Conservation (phyloP, 305 asterid genomes). For the Fraxinus xanthoxyloides region DNA sequence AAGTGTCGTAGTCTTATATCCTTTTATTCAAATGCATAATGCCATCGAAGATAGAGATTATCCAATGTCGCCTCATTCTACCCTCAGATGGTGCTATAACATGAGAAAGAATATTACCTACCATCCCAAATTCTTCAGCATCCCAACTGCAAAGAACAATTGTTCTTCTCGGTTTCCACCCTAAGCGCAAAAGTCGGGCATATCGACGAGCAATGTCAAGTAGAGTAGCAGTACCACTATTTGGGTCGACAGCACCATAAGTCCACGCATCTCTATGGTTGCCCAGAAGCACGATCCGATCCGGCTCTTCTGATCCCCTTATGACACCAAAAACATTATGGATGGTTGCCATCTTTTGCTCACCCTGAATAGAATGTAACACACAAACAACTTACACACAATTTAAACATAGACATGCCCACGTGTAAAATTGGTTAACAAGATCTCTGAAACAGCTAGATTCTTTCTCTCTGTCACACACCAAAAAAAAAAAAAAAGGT, state of each 20-base stretch:
- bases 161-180: constrained; percentile 88
- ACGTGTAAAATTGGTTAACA: not conserved
- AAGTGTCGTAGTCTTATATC: not conserved
- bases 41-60: not conserved
- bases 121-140: constrained; percentile 99
- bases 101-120: constrained; percentile 56
- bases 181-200: constrained; percentile 65
- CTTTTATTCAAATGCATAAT: not conserved
- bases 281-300: constrained; percentile 72
- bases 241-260: constrained; percentile 96
- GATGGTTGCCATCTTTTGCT: constrained; percentile 54
- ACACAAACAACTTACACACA: not conserved
- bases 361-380: constrained; percentile 56
- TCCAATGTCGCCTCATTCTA: not conserved
- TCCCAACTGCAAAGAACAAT: constrained; percentile 95
- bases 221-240: constrained; percentile 87
- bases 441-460: not conserved
- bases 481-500: not conserved
- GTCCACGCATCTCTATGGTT: constrained; percentile 99
- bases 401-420: not conserved
- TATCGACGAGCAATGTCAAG: constrained; percentile 85
- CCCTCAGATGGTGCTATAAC: not conserved
- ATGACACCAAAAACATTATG: constrained; percentile 73
- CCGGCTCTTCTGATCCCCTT: constrained; percentile 79
- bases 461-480: not conserved